Evolutionary conservation across 768 basidiomycete genomes (phyloP), one percentile per base, ranked within the genome.

Genomic region (Dacryopinax spathularia): DNA sequence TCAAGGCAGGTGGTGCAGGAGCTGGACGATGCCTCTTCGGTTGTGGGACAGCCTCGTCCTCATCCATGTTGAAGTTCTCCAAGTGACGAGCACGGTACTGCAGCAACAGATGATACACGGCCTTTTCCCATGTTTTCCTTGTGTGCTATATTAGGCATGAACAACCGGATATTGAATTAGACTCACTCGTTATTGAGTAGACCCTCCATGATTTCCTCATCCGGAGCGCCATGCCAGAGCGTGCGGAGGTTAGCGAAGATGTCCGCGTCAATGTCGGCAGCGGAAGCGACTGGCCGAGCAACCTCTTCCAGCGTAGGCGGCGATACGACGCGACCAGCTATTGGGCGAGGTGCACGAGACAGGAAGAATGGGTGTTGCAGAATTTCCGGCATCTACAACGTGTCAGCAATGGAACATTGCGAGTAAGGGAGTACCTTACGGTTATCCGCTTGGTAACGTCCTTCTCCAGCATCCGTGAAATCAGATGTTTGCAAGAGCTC

Each of bases 101-200:
- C 62, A 87, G 78, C n/a, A 99, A 79, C 3, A 97, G 76, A 70
- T 89, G 86, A 74, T 99, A 99, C 59, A 98, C 89, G 0, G 90
- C 91, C 75, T 99, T 97, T 73, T 98, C 91, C 89, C 91, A 94
- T 31, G 88, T 94, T 60, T 84, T 84, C 63, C 85, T 83, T 61
- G 76, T 69, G 69, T 80, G 84, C 13, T 35, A 60, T 27, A 43
- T 56, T 22, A 59, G 34, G 6, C n/a, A 1, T 61, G 10, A 20
- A 48, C 22, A 20, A 16, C 16, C 60, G 29, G 48, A 22, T 2
- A 1, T 33, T 29, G 36, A 44, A 1, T 10, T n/a, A 29, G 16
- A 71, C 77, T 65, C 60, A 79, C 77, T 77, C 70, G 75, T 79
- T 69, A 65, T 72, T 75, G 61, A 79, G 68, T 34, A 99, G 77